Evolutionary conservation across 768 basidiomycete species (phyloP).

Genomic region (Boletus rubescentipes): DNA sequence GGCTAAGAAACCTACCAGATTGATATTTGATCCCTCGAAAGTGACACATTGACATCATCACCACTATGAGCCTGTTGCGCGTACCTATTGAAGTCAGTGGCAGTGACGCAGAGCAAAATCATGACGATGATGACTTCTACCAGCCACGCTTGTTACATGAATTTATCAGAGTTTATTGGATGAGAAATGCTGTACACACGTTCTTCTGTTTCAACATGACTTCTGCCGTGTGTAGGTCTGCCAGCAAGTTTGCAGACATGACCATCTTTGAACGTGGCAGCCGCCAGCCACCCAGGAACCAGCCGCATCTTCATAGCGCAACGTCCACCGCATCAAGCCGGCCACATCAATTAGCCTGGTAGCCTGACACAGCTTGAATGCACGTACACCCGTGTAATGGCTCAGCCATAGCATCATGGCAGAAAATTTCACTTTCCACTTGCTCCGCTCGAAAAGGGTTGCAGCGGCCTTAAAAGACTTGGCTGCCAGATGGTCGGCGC

Average conservation of each 20-base stretch:
- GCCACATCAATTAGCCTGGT: constrained; percentile 18
- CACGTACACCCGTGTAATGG: not conserved
- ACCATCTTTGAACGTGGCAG: not conserved
- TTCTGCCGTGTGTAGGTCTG: constrained; percentile 4
- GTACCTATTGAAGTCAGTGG: not conserved
- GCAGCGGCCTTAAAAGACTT: constrained; percentile 1
- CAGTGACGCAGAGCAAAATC: not conserved
- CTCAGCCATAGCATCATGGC: not conserved
- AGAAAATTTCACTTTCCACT: not conserved
- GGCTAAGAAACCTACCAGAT: not conserved
- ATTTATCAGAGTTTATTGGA: not conserved
- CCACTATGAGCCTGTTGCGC: too few species aligned
- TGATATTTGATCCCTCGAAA: not conserved
- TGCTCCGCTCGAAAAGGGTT: constrained; percentile 31
- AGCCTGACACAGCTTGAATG: constrained; percentile 14
- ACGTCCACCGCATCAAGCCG: constrained; percentile 7
- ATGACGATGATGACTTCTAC: not conserved
- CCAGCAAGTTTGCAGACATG: not conserved
- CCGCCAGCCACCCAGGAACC: constrained; percentile 13
- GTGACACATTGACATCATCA: not conserved
- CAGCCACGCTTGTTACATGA: not conserved
- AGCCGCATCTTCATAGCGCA: not conserved
- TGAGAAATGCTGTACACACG: constrained; percentile 5
- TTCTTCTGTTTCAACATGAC: not conserved
- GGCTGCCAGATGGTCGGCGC: constrained; percentile 1